These are phyloP conservation scores for Tetracladium marchalianum DNA, from an alignment of 495 filamentous ascomycete species.

Conservation along the genomic window DNA sequence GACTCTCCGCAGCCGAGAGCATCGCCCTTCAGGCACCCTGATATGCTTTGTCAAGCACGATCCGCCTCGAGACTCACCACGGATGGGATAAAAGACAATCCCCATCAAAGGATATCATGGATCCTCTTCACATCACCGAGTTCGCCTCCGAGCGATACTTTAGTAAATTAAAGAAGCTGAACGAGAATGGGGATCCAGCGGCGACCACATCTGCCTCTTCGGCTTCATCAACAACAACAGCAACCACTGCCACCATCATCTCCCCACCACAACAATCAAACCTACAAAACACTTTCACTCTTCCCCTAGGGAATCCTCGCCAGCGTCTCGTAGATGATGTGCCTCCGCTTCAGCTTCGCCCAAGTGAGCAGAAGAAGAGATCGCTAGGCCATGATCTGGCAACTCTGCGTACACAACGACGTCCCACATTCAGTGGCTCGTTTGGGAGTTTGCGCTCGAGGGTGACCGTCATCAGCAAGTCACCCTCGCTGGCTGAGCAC, in stretches of 20 bases:
- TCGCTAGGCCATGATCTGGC: slow-evolving; percentile 20
- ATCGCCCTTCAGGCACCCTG: slow-evolving; percentile 9
- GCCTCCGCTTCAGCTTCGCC: slow-evolving; percentile 2
- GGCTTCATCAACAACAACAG: not conserved
- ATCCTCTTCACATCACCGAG: slow-evolving; percentile 44
- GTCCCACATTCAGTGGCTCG: slow-evolving; percentile 16
- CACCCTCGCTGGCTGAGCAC: slow-evolving; percentile 12
- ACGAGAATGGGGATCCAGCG: slow-evolving; percentile 12
- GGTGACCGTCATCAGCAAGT: slow-evolving; percentile 14
- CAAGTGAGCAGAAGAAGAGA: slow-evolving; percentile 19
- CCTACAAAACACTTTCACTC: slow-evolving; percentile 9
- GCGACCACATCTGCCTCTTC: slow-evolving; percentile 5
- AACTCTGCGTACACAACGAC: slow-evolving; percentile 17
- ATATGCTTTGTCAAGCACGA: slow-evolving; percentile 16
- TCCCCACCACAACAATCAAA: not conserved
- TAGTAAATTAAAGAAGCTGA: slow-evolving; percentile 31
- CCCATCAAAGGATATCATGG: slow-evolving; percentile 31
- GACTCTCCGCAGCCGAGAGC: slow-evolving; percentile 17
- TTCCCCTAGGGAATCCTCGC: slow-evolving; percentile 16
- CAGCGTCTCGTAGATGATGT: slow-evolving; percentile 12
- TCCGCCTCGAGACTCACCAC: slow-evolving; percentile 12
- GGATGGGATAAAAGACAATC: slow-evolving; percentile 19
- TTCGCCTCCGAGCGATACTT: slow-evolving; percentile 48
- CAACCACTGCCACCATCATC: slow-evolving; percentile 2
- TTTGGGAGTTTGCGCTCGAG: slow-evolving; percentile 20